Conservation (phyloP, 306 rosid species). For the Morella rubra region DNA sequence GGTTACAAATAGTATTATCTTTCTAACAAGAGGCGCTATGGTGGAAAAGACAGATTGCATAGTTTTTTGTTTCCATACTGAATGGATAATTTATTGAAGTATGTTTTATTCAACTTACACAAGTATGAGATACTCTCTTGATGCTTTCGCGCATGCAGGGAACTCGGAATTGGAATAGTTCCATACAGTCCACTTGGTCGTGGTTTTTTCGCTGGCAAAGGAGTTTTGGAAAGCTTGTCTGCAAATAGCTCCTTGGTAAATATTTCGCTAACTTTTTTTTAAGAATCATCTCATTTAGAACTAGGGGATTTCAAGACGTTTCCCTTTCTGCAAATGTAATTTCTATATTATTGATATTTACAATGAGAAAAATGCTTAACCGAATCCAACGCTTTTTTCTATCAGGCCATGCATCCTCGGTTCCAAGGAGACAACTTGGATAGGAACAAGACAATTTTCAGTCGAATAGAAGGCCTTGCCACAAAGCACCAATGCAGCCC, state of each 20-base stretch:
- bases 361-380: not conserved
- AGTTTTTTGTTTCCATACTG: not conserved
- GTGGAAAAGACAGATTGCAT: not conserved
- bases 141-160: slow-evolving; percentile 36
- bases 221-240: slow-evolving; percentile 57
- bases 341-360: no score
- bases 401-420: slow-evolving; percentile 36
- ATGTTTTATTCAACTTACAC: not conserved
- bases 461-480: slow-evolving; percentile 42
- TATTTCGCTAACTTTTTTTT: not conserved
- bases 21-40: not conserved
- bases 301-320: not conserved
- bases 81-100: not conserved
- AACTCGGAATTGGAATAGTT: slow-evolving; percentile 78
- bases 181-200: slow-evolving; percentile 89
- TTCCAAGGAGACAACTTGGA: slow-evolving; percentile 38
- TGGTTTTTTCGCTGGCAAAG: slow-evolving; percentile 86
- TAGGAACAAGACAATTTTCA: slow-evolving; percentile 52
- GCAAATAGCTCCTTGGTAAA: slow-evolving; percentile 53
- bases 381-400: not conserved
- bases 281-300: not conserved
- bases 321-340: not conserved
- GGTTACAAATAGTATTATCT: not conserved
- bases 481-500: slow-evolving; percentile 39
- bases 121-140: not conserved